A percentile compares a stretch with the other conserved stretches of the same genome.
These are phyloP conservation scores for Lolium rigidum DNA, from an alignment of 176 grass and related monocot species.

Conservation along the genomic window DNA sequence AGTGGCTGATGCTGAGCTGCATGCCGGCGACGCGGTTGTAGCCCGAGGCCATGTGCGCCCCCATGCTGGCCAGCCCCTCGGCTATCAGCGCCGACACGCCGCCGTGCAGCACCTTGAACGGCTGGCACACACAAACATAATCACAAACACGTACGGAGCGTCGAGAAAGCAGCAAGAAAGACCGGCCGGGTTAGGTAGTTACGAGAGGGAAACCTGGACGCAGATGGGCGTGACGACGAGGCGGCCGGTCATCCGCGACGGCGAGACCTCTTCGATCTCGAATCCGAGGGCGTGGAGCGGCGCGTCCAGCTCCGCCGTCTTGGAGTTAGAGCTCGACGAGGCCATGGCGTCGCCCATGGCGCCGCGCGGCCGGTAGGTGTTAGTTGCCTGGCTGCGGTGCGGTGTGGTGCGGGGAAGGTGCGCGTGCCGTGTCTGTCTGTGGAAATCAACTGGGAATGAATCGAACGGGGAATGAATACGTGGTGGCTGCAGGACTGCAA, in stretches of 20 bases:
- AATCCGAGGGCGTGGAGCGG: slow-evolving; percentile 69
- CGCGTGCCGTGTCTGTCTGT: neutral
- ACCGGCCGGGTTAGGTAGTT: neutral
- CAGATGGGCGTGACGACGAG: slow-evolving; percentile 62
- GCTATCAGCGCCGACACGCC: slow-evolving; percentile 80
- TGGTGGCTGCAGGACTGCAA: too few relatives aligned
- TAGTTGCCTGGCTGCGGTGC: neutral
- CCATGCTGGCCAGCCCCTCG: slow-evolving; percentile 88
- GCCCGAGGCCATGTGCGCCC: slow-evolving; percentile 86
- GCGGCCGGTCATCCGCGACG: slow-evolving; percentile 53
- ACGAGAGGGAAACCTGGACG: slow-evolving; percentile 54
- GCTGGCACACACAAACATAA: slow-evolving; percentile 37
- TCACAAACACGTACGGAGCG: too few relatives aligned
- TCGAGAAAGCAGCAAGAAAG: neutral
- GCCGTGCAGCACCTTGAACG: slow-evolving; percentile 96
- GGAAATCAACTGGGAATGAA: too few relatives aligned
- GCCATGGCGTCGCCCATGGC: neutral
- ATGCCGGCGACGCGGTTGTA: slow-evolving; percentile 79
- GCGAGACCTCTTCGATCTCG: slow-evolving; percentile 63
- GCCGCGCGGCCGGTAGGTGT: neutral
- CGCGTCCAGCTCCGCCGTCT: slow-evolving; percentile 59
- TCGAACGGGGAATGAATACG: too few relatives aligned
- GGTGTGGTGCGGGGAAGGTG: neutral
- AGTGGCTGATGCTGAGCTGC: slow-evolving; percentile 94
- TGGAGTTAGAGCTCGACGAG: neutral